Evolutionary conservation across 2,329 filamentous ascomycete species (phyloP).

Genomic region (Simplicillium aogashimaense): DNA sequence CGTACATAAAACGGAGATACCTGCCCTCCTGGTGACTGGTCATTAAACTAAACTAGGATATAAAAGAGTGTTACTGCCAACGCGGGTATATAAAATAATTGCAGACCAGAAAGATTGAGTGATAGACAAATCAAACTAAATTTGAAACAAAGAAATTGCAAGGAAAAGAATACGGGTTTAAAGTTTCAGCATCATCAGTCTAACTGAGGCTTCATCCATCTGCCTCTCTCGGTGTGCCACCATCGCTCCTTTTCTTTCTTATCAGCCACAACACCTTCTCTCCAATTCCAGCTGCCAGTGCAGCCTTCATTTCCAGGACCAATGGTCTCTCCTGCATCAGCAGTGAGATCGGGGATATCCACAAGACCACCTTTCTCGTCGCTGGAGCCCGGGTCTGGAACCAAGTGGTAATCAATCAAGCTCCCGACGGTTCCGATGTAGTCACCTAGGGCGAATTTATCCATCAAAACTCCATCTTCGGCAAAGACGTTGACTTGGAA

Average conservation of each 20-base stretch:
- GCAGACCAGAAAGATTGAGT: too few relatives aligned
- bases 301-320: constrained; percentile 27
- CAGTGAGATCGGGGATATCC: constrained; percentile 39
- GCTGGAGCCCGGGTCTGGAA: constrained; percentile 43
- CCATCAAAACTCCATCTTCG: constrained; percentile 38
- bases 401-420: constrained; percentile 49
- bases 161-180: too few relatives aligned
- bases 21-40: too few relatives aligned
- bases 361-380: constrained; percentile 48
- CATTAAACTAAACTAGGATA: too few relatives aligned
- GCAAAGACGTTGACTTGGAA: constrained; percentile 50
- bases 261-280: constrained; percentile 25
- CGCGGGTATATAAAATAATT: too few relatives aligned
- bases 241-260: constrained; percentile 38
- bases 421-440: constrained; percentile 54
- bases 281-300: constrained; percentile 35
- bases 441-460: constrained; percentile 45
- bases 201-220: constrained; percentile 22
- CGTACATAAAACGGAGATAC: too few relatives aligned
- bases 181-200: background rate
- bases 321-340: constrained; percentile 35
- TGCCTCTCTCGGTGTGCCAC: constrained; percentile 39
- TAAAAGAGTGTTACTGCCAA: too few relatives aligned
- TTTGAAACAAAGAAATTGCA: too few relatives aligned
- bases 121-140: too few relatives aligned